Conservation (phyloP, 140 eudicot species). For the Ambrosia hybrid region DNA sequence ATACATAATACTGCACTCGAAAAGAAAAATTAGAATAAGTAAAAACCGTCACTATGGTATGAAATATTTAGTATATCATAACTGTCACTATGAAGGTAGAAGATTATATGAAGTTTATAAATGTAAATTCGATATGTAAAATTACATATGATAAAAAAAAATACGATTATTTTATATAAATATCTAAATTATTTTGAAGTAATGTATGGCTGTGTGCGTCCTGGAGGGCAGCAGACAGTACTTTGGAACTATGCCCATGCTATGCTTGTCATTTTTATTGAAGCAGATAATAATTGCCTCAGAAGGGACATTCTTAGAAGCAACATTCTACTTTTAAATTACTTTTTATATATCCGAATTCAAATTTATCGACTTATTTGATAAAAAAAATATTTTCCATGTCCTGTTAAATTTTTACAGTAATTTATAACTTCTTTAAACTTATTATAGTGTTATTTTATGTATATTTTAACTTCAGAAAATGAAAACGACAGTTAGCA, state of each 20-base stretch:
- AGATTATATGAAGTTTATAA: too few species aligned
- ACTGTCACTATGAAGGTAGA: too few species aligned
- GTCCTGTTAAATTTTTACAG: neutral
- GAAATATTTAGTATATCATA: too few species aligned
- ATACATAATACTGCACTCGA: too few species aligned
- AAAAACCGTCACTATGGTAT: too few species aligned
- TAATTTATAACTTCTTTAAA: neutral
- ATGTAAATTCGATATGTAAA: neutral
- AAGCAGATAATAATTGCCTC: constrained; percentile 9
- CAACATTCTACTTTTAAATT: neutral
- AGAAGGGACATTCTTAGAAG: constrained; percentile 27
- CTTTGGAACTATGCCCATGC: constrained; percentile 30
- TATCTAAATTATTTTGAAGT: too few species aligned
- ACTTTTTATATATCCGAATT: neutral
- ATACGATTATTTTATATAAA: too few species aligned
- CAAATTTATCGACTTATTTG: neutral
- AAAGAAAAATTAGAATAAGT: too few species aligned
- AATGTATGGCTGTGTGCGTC: constrained; percentile 19
- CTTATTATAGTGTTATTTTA: neutral
- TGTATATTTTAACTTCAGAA: neutral
- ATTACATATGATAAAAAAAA: too few species aligned
- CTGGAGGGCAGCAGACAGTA: constrained; percentile 22
- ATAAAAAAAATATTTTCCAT: too few species aligned
- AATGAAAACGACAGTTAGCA: neutral
- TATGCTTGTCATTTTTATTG: constrained; percentile 27